These are phyloP conservation scores for Puccinia triticina DNA, from an alignment of 1,284 basidiomycete species.

Conservation along the genomic window DNA sequence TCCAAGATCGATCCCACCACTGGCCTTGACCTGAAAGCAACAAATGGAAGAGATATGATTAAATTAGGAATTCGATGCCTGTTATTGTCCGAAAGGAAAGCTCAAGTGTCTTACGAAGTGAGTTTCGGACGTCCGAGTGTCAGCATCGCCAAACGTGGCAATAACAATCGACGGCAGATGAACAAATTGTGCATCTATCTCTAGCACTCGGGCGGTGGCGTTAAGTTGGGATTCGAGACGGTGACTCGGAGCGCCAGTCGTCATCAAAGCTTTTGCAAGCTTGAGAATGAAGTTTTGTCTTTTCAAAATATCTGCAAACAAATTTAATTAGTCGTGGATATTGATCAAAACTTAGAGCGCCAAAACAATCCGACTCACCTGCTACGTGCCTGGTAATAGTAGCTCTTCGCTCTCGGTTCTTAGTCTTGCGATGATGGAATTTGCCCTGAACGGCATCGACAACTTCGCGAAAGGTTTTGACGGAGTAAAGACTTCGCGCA, in stretches of 20 bases:
- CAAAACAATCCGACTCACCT: no score
- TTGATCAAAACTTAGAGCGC: neutral
- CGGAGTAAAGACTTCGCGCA: constrained; percentile 21
- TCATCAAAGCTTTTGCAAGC: constrained; percentile 76
- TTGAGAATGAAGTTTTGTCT: constrained; percentile 77
- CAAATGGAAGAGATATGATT: constrained; percentile 8
- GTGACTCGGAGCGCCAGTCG: constrained; percentile 82
- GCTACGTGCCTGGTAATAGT: constrained; percentile 48
- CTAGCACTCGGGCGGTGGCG: constrained; percentile 77
- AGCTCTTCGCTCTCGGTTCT: constrained; percentile 25
- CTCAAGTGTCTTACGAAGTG: constrained; percentile 65
- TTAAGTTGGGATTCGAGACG: constrained; percentile 78
- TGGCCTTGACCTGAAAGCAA: constrained; percentile 51
- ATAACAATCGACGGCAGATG: constrained; percentile 80
- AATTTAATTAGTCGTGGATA: neutral
- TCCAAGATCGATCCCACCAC: constrained; percentile 50
- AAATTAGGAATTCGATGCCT: neutral
- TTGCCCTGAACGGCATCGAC: constrained; percentile 37
- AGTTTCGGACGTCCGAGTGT: constrained; percentile 70
- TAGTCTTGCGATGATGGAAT: constrained; percentile 24
- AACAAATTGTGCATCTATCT: constrained; percentile 74
- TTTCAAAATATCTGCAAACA: constrained; percentile 63
- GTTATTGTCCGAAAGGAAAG: neutral
- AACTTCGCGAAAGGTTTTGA: constrained; percentile 35
- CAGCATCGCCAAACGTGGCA: constrained; percentile 77